These are phyloP conservation scores for Rhizophagus sp. DNA, from an alignment of 192 early-diverging fungal genomes.

Conservation along the genomic window DNA sequence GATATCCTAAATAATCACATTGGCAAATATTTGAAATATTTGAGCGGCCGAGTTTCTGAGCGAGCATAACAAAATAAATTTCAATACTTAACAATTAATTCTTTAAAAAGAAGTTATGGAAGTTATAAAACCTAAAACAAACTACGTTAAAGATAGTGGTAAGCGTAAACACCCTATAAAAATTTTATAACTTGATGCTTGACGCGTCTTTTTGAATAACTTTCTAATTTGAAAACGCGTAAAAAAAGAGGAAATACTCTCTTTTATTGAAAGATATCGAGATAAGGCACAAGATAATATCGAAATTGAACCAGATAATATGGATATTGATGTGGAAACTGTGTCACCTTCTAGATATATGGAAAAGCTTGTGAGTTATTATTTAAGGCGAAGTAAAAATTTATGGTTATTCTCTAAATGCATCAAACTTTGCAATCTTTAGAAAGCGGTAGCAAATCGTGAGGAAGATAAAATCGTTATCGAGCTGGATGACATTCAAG, in stretches of 20 bases:
- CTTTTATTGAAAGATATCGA: neutral
- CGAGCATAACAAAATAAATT: too few relatives aligned
- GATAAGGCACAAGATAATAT: neutral
- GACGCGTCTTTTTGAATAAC: too few relatives aligned
- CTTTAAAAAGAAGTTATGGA: neutral
- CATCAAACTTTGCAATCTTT: neutral
- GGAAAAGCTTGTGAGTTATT: conserved; percentile 8
- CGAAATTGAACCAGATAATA: neutral
- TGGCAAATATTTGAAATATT: too few relatives aligned
- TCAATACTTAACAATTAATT: too few relatives aligned
- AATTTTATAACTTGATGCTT: neutral
- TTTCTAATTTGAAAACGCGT: too few relatives aligned
- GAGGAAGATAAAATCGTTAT: conserved; percentile 58
- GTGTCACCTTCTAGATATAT: neutral
- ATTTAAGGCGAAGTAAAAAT: neutral
- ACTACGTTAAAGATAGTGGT: neutral
- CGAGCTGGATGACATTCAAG: conserved; percentile 69
- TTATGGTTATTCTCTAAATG: neutral
- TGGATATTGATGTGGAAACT: conserved; percentile 5
- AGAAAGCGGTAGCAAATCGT: conserved; percentile 70
- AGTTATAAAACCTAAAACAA: neutral
- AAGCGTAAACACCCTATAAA: neutral
- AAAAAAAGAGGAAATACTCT: neutral
- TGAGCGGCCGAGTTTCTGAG: too few relatives aligned
- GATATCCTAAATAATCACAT: too few relatives aligned